A percentile compares a stretch with the other conserved stretches of the same genome.
Conservation (phyloP, 75 land plant species). For the Isoetes taiwanensis region DNA sequence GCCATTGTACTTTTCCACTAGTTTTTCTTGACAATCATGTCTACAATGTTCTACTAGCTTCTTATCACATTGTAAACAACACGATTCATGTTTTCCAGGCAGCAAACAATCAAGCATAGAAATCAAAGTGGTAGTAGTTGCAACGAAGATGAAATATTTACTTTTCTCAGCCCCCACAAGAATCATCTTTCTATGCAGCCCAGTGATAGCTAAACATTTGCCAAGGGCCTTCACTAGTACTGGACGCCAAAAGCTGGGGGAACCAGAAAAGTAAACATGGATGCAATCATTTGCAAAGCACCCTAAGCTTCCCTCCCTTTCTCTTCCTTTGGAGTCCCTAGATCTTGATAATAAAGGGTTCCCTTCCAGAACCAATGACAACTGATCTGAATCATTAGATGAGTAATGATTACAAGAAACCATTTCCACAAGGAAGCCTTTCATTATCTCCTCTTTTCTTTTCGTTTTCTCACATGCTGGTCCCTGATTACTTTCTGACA, state of each 20-base stretch:
- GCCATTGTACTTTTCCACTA: no score
- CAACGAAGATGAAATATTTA: slow-evolving; percentile 35
- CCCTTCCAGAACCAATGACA: neutral
- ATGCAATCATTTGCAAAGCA: no score
- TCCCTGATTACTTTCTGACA: neutral
- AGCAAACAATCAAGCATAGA: neutral
- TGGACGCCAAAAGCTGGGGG: slow-evolving; percentile 48
- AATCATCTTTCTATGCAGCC: slow-evolving; percentile 54
- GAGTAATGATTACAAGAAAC: slow-evolving; percentile 11
- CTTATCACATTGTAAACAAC: no score
- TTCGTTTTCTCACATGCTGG: neutral
- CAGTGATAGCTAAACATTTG: slow-evolving; percentile 20
- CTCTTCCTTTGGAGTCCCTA: neutral
- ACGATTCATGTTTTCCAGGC: no score
- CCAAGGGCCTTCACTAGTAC: slow-evolving; percentile 36
- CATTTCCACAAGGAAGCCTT: slow-evolving; percentile 21
- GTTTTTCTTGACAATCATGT: no score
- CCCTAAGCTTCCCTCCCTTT: neutral
- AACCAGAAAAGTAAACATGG: slow-evolving; percentile 48
- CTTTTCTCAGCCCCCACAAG: slow-evolving; percentile 30
- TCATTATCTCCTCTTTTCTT: slow-evolving; percentile 6
- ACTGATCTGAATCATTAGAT: no score
- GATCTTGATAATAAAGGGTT: neutral
- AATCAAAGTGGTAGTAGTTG: slow-evolving; percentile 28
- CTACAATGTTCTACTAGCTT: no score